Evolutionary conservation across 768 basidiomycete genomes (phyloP), one percentile per base, ranked within the genome.

Genomic region (Termitomyces titanicus): DNA sequence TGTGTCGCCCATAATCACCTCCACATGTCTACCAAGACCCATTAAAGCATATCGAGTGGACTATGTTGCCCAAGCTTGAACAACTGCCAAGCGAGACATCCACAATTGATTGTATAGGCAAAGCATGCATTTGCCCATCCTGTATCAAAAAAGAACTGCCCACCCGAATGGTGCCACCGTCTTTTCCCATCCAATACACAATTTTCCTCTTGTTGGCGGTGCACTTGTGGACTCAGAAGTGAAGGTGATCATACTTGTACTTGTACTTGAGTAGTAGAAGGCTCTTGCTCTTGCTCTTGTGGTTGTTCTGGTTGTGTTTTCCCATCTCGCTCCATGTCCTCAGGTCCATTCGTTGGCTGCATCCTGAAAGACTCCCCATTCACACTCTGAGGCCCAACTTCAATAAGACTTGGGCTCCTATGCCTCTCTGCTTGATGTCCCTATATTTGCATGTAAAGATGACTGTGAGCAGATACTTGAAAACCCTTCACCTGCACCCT

Each of bases 81-180:
- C n/a, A n/a, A n/a, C n/a, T n/a, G n/a, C n/a, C n/a, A n/a, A n/a
- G n/a, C n/a, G n/a, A n/a, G n/a, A n/a, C n/a, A n/a, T n/a, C n/a
- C n/a, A n/a, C n/a, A n/a, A n/a, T n/a, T n/a, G n/a, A n/a, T n/a
- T n/a, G n/a, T n/a, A n/a, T n/a, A n/a, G n/a, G n/a, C n/a, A n/a
- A n/a, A n/a, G n/a, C n/a, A n/a, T n/a, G n/a, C n/a, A n/a, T n/a
- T n/a, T n/a, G n/a, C n/a, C n/a, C n/a, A n/a, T n/a, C 60, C 17
- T 63, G 61, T 39, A 51, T 68, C 58, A 52, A 66, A 65, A 25
- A 68, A 60, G 54, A 66, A 70, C 17, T 65, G 67, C 9, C 69
- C 70, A 51, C 68, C 69, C 25, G 69, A 70, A 53, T 68, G 64
- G 13, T 67, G 66, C 47, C 70, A 69, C 53, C 62, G 60, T 52